Base-by-base conservation (phyloP, 2,329 filamentous ascomycete genomes). In the Tolypocladium album region DNA sequence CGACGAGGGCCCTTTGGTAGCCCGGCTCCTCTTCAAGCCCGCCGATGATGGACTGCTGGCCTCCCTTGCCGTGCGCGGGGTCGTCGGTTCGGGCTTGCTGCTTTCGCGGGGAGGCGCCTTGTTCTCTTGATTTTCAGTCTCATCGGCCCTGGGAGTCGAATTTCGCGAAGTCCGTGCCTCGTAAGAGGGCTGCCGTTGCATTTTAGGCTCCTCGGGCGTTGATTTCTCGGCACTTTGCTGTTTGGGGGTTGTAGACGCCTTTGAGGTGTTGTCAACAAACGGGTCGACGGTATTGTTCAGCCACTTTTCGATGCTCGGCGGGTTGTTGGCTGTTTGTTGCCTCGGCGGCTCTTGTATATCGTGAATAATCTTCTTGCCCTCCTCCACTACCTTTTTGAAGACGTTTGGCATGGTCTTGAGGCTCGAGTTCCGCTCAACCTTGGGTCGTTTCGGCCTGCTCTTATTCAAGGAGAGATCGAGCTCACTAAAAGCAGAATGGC, bases 401-500 rank as follows among this genome's bases (percentile, higher is more conserved):
- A 86, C 83, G 47, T 83, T 82, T n/a, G 83, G 82, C 63, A 86
- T 78, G 56, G 76, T 78, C 64, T 82, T 84, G 70, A 87, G 81
- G 67, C 83, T 87, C 2, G 79, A 72, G 57, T 78, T 82, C 50
- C 82, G 75, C 55, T 82, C 80, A 9, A 78, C 72, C 65, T 82
- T 82, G 38, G 74, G 71, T 27, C 71, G 71, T 68, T 76, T 74
- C 43, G 69, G 66, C 61, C 68, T 70, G 60, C 75, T 78, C 36
- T 73, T 71, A 24, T 77, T 76, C 1, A 80, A 67, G 0, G 83
- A 78, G 1, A 87, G 70, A 58, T 87, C 84, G 8, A 87, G 74
- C 65, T 84, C 83, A 64, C 83, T 87, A 64, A 88, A 87, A n/a
- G 85, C 85, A 22, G 85, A 87, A 63, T 82, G 82, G 7, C 85